Conservation (phyloP, 129 eudicot species). For the Chrysanthemum makinoi region DNA sequence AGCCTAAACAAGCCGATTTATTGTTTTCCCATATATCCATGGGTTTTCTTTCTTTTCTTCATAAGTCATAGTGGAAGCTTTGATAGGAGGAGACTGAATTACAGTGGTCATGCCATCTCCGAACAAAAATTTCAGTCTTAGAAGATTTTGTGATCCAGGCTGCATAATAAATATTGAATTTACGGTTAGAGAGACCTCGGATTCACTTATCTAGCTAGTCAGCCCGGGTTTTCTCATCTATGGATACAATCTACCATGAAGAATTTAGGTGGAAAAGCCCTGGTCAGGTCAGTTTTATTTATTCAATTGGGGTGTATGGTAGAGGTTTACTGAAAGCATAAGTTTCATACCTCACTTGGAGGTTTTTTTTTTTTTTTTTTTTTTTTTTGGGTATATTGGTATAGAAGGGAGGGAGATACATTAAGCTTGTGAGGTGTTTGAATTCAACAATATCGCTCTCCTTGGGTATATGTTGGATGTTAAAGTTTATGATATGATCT, state of each 20-base stretch:
- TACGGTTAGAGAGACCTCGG: not conserved
- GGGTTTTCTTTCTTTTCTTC: not conserved
- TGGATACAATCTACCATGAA: slow-evolving; percentile 24
- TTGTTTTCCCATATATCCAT: not conserved
- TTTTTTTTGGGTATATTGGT: slow-evolving; percentile 40
- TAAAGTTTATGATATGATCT: not conserved
- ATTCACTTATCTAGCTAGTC: slow-evolving; percentile 18
- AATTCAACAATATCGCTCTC: slow-evolving; percentile 17
- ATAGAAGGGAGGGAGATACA: slow-evolving; percentile 38
- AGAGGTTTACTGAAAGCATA: slow-evolving; percentile 19
- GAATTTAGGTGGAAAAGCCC: slow-evolving; percentile 21
- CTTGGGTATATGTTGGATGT: slow-evolving; percentile 15
- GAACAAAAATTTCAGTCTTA: slow-evolving; percentile 35
- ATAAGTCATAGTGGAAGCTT: not conserved
- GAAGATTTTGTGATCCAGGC: slow-evolving; percentile 37
- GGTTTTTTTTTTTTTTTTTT: not conserved
- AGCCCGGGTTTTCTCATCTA: slow-evolving; percentile 23
- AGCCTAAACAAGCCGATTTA: slow-evolving; percentile 14
- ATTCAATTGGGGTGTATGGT: slow-evolving; percentile 12
- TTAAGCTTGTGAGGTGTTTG: slow-evolving; percentile 13
- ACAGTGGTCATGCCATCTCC: slow-evolving; percentile 47
- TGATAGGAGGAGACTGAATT: slow-evolving; percentile 42
- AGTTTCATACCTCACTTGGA: slow-evolving; percentile 17
- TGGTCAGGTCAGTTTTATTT: slow-evolving; percentile 31
- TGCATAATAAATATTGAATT: slow-evolving; percentile 9